Conservation (phyloP, 768 basidiomycete species). For the Tricholoma matsutake region DNA sequence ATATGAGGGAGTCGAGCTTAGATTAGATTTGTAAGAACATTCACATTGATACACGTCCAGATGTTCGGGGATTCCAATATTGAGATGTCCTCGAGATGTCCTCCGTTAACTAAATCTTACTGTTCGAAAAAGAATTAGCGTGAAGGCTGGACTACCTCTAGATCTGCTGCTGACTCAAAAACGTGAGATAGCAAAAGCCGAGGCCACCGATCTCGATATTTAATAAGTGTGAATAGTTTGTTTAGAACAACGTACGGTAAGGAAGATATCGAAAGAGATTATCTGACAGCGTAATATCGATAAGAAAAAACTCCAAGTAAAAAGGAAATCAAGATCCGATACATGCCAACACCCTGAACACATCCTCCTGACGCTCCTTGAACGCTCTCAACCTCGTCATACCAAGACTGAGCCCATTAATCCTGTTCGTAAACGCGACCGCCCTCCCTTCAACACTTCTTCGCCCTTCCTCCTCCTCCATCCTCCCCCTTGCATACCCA, state of each 20-base stretch:
- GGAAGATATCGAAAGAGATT: background rate
- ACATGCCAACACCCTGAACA: slow-evolving; percentile 65
- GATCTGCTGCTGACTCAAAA: no score
- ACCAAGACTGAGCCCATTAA: slow-evolving; percentile 69
- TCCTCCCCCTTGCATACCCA: slow-evolving; percentile 34
- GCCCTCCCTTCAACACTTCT: slow-evolving; percentile 62
- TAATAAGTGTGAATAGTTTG: no score
- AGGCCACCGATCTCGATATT: no score
- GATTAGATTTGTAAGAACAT: no score
- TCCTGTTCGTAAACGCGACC: slow-evolving; percentile 70
- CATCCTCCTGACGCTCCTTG: slow-evolving; percentile 63
- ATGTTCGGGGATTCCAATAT: no score
- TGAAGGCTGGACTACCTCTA: no score
- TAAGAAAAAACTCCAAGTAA: background rate
- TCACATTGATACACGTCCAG: no score
- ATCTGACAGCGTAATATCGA: background rate
- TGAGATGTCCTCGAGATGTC: no score
- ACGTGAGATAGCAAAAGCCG: no score
- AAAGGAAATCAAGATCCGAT: slow-evolving; percentile 29
- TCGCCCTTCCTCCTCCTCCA: slow-evolving; percentile 30
- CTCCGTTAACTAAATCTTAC: no score
- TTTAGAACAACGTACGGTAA: background rate
- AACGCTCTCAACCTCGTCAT: slow-evolving; percentile 74
- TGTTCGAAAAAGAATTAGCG: no score
- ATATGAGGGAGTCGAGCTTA: no score